These are phyloP conservation scores for Hippophae gyantsensis DNA, from an alignment of 306 rosid species.

Conservation along the genomic window DNA sequence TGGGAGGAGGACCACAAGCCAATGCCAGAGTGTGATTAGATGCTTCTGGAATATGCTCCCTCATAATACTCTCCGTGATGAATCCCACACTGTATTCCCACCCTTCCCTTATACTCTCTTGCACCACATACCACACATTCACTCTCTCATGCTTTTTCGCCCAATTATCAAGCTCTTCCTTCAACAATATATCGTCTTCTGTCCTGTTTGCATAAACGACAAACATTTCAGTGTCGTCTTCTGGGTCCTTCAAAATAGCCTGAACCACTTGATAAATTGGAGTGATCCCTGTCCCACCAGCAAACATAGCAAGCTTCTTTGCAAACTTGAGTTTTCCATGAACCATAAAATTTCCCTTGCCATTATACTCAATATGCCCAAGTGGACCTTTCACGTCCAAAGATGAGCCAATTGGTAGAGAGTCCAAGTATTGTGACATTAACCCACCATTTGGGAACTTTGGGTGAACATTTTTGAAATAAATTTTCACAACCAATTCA, in stretches of 20 bases:
- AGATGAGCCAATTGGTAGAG: constrained; percentile 29
- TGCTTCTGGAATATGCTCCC: constrained; percentile 53
- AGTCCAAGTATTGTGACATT: constrained; percentile 65
- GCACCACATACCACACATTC: constrained; percentile 74
- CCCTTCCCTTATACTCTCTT: constrained; percentile 35
- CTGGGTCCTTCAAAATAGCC: constrained; percentile 56
- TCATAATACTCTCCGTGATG: constrained; percentile 47
- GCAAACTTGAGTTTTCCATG: constrained; percentile 46
- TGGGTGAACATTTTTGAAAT: constrained; percentile 58
- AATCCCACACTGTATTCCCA: constrained; percentile 68
- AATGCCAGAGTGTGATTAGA: constrained; percentile 48
- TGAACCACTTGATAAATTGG: constrained; percentile 76
- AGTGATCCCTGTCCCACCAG: constrained; percentile 87
- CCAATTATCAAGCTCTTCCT: constrained; percentile 64
- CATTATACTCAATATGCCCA: constrained; percentile 71
- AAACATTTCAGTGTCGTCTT: constrained; percentile 65
- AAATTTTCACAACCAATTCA: constrained; percentile 63
- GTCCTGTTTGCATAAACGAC: constrained; percentile 71
- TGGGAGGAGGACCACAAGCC: constrained; percentile 75
- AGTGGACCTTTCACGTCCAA: constrained; percentile 77
- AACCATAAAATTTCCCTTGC: constrained; percentile 49
- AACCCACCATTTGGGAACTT: constrained; percentile 65
- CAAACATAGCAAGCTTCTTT: constrained; percentile 56
- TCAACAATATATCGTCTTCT: constrained; percentile 63
- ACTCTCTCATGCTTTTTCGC: constrained; percentile 41